A percentile compares a stretch with the other conserved stretches of the same genome.
phyloP scores from a whole-genome alignment of 148 eudicot genomes.

The Vaccinium darrowii region DNA sequence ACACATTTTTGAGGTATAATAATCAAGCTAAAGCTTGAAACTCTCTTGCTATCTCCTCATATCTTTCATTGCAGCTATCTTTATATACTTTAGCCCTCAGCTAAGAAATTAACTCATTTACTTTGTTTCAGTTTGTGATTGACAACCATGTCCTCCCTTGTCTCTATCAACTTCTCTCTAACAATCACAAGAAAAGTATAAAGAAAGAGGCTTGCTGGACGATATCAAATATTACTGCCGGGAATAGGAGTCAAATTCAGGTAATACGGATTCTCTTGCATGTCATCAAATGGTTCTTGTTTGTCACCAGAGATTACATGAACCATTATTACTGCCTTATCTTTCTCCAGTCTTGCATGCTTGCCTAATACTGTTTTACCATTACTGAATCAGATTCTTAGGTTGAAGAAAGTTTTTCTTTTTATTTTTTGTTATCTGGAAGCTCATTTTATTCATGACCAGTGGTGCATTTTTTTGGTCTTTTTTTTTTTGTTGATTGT shows the following conservation, averaged over 20 bases:
- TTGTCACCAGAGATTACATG: not conserved
- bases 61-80: not conserved
- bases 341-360: not conserved
- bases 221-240: slow-evolving; percentile 77
- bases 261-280: slow-evolving; percentile 27
- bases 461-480: not conserved
- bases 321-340: not conserved
- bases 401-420: not conserved
- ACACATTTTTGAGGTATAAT: not conserved
- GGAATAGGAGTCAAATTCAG: slow-evolving; percentile 74
- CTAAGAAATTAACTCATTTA: not conserved
- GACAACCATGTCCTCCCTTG: slow-evolving; percentile 71
- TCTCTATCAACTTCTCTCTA: slow-evolving; percentile 57
- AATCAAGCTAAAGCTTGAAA: not conserved
- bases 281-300: not conserved
- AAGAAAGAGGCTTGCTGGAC: slow-evolving; percentile 92
- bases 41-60: not conserved
- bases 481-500: not conserved
- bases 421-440: not conserved
- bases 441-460: not conserved
- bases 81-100: not conserved
- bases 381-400: not conserved
- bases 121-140: slow-evolving; percentile 54
- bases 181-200: slow-evolving; percentile 70
- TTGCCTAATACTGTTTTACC: not conserved